phyloP scores from a whole-genome alignment of 257 asterid genomes.

The Catharanthus roseus region DNA sequence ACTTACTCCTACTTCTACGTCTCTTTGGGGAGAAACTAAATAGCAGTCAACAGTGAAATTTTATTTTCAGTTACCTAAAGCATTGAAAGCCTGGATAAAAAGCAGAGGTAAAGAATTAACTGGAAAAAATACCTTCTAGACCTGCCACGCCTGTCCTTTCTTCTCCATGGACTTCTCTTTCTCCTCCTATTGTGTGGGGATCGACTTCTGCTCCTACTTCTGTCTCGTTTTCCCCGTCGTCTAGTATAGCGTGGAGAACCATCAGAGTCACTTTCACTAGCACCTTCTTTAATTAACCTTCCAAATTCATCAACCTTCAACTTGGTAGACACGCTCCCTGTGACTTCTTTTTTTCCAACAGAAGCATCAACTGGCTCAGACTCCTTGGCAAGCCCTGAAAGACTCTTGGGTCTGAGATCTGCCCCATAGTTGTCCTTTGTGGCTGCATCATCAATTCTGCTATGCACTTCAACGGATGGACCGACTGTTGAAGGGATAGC shows the following conservation, averaged over 20 bases:
- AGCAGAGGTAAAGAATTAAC: not conserved
- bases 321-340: slow-evolving; percentile 26
- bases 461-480: slow-evolving; percentile 25
- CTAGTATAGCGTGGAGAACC: slow-evolving; percentile 46
- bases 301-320: slow-evolving; percentile 79
- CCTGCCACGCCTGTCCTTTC: slow-evolving; percentile 57
- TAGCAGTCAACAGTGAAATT: slow-evolving; percentile 21
- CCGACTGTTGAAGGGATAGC: slow-evolving; percentile 16
- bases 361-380: slow-evolving; percentile 13
- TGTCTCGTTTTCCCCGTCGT: slow-evolving; percentile 51
- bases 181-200: slow-evolving; percentile 68
- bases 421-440: slow-evolving; percentile 19
- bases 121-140: slow-evolving; percentile 62
- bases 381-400: slow-evolving; percentile 23
- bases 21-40: slow-evolving; percentile 74
- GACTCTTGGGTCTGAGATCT: slow-evolving; percentile 17
- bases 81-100: slow-evolving; percentile 9
- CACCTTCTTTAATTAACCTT: slow-evolving; percentile 77
- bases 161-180: slow-evolving; percentile 67
- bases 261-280: slow-evolving; percentile 68
- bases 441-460: slow-evolving; percentile 26
- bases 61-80: not conserved
- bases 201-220: slow-evolving; percentile 74
- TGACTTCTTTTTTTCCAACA: slow-evolving; percentile 29
- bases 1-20: slow-evolving; percentile 64